A percentile compares a stretch with the other conserved stretches of the same genome.
Conservation (phyloP, 2,329 filamentous ascomycete species). For the Magnaporthiopsis incrustans region DNA sequence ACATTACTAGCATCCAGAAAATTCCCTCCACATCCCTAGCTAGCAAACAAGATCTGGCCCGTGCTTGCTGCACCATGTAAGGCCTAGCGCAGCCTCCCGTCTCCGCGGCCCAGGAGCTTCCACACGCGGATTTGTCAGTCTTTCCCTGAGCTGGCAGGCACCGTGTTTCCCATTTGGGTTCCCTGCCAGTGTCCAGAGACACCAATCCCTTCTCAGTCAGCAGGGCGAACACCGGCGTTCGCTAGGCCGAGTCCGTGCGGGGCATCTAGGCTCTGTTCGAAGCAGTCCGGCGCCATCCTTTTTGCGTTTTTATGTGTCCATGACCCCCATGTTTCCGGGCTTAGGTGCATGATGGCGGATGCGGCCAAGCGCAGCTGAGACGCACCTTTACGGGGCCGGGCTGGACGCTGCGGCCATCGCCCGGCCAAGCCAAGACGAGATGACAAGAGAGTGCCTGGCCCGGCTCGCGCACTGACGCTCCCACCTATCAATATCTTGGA, state of each 20-base stretch:
- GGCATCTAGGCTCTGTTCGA: background rate
- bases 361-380: background rate
- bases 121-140: background rate
- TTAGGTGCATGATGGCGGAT: background rate
- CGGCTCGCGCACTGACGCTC: background rate
- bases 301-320: background rate
- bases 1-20: background rate
- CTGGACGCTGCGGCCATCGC: background rate
- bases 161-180: background rate
- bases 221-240: too few relatives aligned
- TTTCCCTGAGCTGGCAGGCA: background rate
- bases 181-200: background rate
- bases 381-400: background rate
- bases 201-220: background rate
- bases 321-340: background rate
- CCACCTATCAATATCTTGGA: background rate
- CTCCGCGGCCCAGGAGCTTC: background rate
- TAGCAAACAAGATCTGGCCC: background rate
- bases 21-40: background rate
- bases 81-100: background rate
- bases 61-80: background rate
- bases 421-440: too few relatives aligned
- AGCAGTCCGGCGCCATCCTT: background rate
- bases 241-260: background rate
- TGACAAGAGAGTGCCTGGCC: too few relatives aligned